Conservation (phyloP, 768 basidiomycete species). For the Amanita pseudoporphyria region DNA sequence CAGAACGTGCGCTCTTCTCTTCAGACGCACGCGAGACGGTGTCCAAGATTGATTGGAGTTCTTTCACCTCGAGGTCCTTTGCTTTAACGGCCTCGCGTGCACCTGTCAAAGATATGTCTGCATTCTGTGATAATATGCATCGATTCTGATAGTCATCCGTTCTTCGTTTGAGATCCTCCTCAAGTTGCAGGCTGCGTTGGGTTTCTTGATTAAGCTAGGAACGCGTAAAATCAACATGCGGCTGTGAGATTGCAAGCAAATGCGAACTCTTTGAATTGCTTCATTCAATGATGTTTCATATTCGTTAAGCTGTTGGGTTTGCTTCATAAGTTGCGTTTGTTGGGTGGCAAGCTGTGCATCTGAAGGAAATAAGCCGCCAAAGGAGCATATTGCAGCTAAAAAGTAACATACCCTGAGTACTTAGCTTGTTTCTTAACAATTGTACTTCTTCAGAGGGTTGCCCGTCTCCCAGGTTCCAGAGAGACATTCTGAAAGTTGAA, state of each 20-base stretch:
- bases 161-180: slow-evolving; percentile 36
- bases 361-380: slow-evolving; percentile 15
- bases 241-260: neutral
- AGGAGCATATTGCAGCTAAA: neutral
- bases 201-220: slow-evolving; percentile 48
- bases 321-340: slow-evolving; percentile 32
- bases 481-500: slow-evolving; percentile 27
- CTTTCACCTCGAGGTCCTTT: slow-evolving; percentile 38
- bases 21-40: slow-evolving; percentile 45
- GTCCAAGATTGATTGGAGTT: slow-evolving; percentile 49
- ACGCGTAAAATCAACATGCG: slow-evolving; percentile 6
- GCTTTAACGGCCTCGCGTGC: slow-evolving; percentile 42
- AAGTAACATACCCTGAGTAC: slow-evolving; percentile 34
- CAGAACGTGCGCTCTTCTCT: slow-evolving; percentile 27
- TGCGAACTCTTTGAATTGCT: slow-evolving; percentile 34
- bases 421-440: slow-evolving; percentile 35
- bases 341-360: slow-evolving; percentile 41
- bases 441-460: slow-evolving; percentile 41
- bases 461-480: slow-evolving; percentile 34
- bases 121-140: slow-evolving; percentile 41
- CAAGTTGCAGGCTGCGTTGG: slow-evolving; percentile 44
- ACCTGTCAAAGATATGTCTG: slow-evolving; percentile 34
- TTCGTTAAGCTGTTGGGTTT: slow-evolving; percentile 33
- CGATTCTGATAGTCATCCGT: slow-evolving; percentile 52
- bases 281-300: slow-evolving; percentile 33